Percentiles rank a stretch among this genome's conserved stretches.
Evolutionary conservation across 169 alveolate genomes (phyloP).

Genomic region (Eimeria praecox): DNA sequence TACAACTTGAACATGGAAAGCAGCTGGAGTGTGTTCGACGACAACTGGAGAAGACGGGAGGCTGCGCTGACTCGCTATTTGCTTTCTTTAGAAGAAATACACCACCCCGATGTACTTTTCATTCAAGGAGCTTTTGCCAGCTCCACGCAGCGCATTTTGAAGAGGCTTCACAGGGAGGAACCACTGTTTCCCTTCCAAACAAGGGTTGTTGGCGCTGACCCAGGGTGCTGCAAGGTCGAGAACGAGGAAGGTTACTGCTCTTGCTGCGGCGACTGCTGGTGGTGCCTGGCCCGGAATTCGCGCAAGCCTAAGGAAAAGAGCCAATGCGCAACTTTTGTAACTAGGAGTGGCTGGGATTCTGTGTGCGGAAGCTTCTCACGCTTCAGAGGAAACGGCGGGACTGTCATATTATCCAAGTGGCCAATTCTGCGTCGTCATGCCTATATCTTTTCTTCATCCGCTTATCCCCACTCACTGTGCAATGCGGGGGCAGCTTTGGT

Average conservation of each 20-base stretch:
- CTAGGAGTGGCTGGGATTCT: slow-evolving; percentile 73
- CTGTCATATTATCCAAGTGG: slow-evolving; percentile 85
- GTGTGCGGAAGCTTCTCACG: slow-evolving; percentile 79
- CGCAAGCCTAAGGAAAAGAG: slow-evolving; percentile 19
- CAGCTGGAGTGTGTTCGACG: slow-evolving; percentile 71
- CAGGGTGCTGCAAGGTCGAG: slow-evolving; percentile 54
- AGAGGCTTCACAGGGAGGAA: slow-evolving; percentile 56
- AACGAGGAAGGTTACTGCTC: slow-evolving; percentile 58
- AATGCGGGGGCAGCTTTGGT: slow-evolving; percentile 91
- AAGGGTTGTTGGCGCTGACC: slow-evolving; percentile 72
- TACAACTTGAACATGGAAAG: slow-evolving; percentile 83
- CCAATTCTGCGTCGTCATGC: slow-evolving; percentile 85
- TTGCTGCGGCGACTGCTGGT: slow-evolving; percentile 69
- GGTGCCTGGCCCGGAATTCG: slow-evolving; percentile 66
- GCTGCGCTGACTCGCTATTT: slow-evolving; percentile 71
- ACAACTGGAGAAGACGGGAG: slow-evolving; percentile 81
- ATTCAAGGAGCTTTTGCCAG: slow-evolving; percentile 78
- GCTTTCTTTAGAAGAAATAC: slow-evolving; percentile 34
- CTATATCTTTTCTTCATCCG: slow-evolving; percentile 79
- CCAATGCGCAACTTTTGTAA: background rate
- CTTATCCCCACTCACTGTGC: slow-evolving; percentile 85
- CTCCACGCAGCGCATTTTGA: slow-evolving; percentile 47
- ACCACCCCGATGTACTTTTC: slow-evolving; percentile 80
- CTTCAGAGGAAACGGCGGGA: slow-evolving; percentile 85
- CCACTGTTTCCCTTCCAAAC: slow-evolving; percentile 76